Percentiles rank a stretch among this genome's conserved stretches.
phyloP scores from a whole-genome alignment of 257 asterid genomes.

The Solanum sejunctum region DNA sequence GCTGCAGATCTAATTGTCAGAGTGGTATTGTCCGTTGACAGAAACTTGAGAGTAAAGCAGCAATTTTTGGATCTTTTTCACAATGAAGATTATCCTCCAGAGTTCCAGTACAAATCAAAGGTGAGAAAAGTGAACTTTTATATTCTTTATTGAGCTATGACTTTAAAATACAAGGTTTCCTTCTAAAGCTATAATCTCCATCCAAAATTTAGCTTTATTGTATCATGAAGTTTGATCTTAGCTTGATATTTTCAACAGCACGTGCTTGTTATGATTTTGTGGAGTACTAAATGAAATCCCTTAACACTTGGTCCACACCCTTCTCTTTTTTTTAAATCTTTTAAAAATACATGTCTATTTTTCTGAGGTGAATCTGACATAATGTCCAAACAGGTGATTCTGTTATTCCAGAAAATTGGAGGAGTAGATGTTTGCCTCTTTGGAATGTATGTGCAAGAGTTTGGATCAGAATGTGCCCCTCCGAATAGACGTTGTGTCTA shows the following conservation, averaged over 20 bases:
- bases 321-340: background rate
- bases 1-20: slow-evolving; percentile 53
- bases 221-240: background rate
- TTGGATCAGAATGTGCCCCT: slow-evolving; percentile 54
- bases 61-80: slow-evolving; percentile 49
- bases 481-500: slow-evolving; percentile 67
- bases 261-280: background rate
- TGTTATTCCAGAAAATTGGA: slow-evolving; percentile 61
- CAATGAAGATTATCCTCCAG: slow-evolving; percentile 40
- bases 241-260: background rate
- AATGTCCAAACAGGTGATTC: slow-evolving; percentile 36
- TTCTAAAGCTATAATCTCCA: background rate
- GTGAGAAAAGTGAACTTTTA: slow-evolving; percentile 15
- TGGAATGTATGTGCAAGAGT: slow-evolving; percentile 70
- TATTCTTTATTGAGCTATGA: background rate
- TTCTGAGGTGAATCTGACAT: slow-evolving; percentile 6
- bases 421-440: slow-evolving; percentile 75
- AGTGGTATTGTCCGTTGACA: slow-evolving; percentile 45
- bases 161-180: background rate
- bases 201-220: background rate
- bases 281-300: background rate
- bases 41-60: slow-evolving; percentile 47
- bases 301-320: background rate
- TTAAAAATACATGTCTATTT: background rate
- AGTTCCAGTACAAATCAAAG: slow-evolving; percentile 65